Evolutionary conservation across 495 filamentous ascomycete genomes (phyloP).

Genomic region (Jackrogersella minutella): DNA sequence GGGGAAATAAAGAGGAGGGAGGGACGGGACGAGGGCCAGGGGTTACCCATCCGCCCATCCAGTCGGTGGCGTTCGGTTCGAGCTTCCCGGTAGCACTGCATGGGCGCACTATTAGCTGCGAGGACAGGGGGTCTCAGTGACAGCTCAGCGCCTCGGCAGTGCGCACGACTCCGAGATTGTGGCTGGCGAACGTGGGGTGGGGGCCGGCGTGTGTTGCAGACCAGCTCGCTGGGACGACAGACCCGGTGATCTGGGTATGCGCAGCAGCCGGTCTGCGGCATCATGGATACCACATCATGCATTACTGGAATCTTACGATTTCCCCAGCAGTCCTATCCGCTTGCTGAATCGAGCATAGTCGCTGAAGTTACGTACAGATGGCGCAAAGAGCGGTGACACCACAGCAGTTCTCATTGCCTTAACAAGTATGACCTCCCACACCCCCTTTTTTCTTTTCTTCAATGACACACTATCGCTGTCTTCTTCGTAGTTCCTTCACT

Average conservation of each 20-base stretch:
- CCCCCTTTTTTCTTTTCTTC: not conserved
- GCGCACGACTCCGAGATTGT: slow-evolving; percentile 1
- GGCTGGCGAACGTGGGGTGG: slow-evolving; percentile 12
- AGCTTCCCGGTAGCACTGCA: slow-evolving; percentile 12
- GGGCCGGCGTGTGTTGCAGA: not conserved
- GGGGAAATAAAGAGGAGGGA: slow-evolving; percentile 3
- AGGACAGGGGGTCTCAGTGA: slow-evolving; percentile 12
- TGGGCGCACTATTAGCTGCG: slow-evolving; percentile 15
- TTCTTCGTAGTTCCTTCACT: not conserved
- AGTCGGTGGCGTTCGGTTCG: slow-evolving; percentile 10
- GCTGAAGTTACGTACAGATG: slow-evolving; percentile 1
- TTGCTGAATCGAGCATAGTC: not conserved
- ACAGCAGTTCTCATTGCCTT: not conserved
- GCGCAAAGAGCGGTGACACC: slow-evolving; percentile 40
- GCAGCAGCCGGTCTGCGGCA: too few species aligned
- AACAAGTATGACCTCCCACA: not conserved
- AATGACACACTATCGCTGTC: not conserved
- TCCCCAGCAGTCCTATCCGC: not conserved
- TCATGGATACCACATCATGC: too few species aligned
- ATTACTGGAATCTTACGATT: slow-evolving; percentile 20
- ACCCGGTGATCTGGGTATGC: slow-evolving; percentile 29
- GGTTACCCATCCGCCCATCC: slow-evolving; percentile 21
- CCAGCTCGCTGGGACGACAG: slow-evolving; percentile 22
- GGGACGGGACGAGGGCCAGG: slow-evolving; percentile 14
- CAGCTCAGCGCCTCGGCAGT: not conserved